Percentiles rank a stretch among this genome's conserved stretches.
These are phyloP conservation scores for Cyclanthera cordifolia DNA, from an alignment of 306 rosid species.

Conservation along the genomic window DNA sequence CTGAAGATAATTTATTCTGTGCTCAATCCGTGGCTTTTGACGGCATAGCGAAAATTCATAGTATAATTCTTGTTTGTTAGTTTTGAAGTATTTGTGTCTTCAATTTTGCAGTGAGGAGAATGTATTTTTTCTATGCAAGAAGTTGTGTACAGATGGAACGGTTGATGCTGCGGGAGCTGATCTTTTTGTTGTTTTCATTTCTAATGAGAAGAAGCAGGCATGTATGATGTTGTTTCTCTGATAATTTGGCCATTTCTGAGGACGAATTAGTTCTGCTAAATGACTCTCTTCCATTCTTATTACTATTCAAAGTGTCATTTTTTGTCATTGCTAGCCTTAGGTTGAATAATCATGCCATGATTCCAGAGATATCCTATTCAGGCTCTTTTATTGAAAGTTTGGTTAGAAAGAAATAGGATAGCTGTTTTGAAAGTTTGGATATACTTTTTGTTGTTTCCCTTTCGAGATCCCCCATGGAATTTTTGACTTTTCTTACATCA, in stretches of 20 bases:
- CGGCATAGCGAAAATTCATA: not conserved
- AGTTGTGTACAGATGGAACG: constrained; percentile 39
- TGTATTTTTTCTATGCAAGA: constrained; percentile 63
- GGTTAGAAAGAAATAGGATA: not conserved
- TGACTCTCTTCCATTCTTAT: not conserved
- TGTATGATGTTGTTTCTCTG: constrained; percentile 16
- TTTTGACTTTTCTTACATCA: not conserved
- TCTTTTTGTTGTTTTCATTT: constrained; percentile 64
- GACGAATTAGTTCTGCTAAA: not conserved
- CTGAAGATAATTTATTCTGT: not conserved
- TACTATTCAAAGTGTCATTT: not conserved
- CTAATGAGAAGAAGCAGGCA: constrained; percentile 78
- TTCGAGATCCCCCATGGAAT: not conserved
- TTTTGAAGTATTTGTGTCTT: not conserved
- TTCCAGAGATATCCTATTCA: not conserved
- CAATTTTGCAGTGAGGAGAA: constrained; percentile 68
- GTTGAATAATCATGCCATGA: not conserved
- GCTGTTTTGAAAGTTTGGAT: not conserved
- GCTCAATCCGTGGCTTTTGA: not conserved
- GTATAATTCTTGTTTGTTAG: not conserved
- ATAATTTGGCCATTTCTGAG: not conserved
- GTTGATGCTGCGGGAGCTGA: constrained; percentile 47
- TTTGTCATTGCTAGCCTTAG: not conserved
- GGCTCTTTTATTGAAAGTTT: not conserved
- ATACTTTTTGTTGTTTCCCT: not conserved